Base-by-base conservation (phyloP, 768 basidiomycete genomes). In the Mrakia blollopis region DNA sequence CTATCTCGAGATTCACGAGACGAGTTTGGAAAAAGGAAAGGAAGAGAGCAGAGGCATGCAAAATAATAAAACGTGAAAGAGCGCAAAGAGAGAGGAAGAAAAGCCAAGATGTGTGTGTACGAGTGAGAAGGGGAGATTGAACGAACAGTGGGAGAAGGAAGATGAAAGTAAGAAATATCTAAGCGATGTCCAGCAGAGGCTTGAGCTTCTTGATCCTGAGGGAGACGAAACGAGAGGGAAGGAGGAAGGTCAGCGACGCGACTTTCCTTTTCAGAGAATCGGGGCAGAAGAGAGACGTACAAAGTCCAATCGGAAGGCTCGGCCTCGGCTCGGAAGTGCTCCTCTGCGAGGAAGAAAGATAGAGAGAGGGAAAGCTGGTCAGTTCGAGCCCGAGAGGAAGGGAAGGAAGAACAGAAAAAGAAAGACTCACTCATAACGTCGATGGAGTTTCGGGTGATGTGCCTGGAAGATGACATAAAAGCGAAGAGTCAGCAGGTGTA, bases 241-340 rank as follows among this genome's bases (percentile, higher is more conserved):
- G 54, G 37, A 54, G 69, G 11, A 28, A 54, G 41, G 67, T 41
- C 37, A 41, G 67, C 13, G 37, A 21, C 23, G 69, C n/a, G 28
- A 2, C 1, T 44, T 13, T 44, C 44, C 14, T 14, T 44, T 44
- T 14, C 11, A 50, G 14, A 21, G 44, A 30, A 13, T 18, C 30
- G 1, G 25, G 69, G 28, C 1, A 28, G 69, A 70, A 21, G 41
- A 44, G 83, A 98, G 21, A 68, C 65, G 65, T 68, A 68, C 65
- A 99, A 88, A 10, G 90, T 85, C 95, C 95, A 98, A 81, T 98
- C 96, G 77, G 96, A 92, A 76, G 88, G 91, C 39, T 91, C 87
- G 32, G 94, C 93, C 82, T 98, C 92, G 32, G 89, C 87, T 85
- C 93, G 91, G 87, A 98, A 98, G 25, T 90, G 83, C 44, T 89